Percentiles rank a stretch among this genome's conserved stretches.
Evolutionary conservation across 2,329 filamentous ascomycete species (phyloP).

Genomic region (Thermochaetoides dissita): DNA sequence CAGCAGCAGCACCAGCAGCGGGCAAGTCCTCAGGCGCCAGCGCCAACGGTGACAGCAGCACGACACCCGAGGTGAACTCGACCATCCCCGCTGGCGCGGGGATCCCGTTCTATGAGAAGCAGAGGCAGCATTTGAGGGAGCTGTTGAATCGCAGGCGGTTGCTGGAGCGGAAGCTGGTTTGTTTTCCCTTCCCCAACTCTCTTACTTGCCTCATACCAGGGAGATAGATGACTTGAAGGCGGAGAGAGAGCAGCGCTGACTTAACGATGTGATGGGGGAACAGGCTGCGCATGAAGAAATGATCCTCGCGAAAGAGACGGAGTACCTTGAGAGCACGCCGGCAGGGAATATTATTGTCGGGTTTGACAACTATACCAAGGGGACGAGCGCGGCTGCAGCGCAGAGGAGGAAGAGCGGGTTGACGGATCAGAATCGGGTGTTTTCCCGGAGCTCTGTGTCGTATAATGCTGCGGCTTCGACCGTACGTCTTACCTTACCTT

Average conservation of each 20-base stretch:
- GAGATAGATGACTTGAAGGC: background rate
- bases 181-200: background rate
- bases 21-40: conserved; percentile 2
- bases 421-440: conserved; percentile 59
- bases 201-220: background rate
- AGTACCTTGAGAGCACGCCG: conserved; percentile 81
- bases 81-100: conserved; percentile 22
- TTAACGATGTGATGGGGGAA: conserved; percentile 2
- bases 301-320: conserved; percentile 70
- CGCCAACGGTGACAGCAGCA: background rate
- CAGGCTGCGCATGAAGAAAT: conserved; percentile 47
- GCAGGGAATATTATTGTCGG: conserved; percentile 92
- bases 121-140: conserved; percentile 52
- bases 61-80: background rate
- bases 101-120: conserved; percentile 58
- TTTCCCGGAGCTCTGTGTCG: conserved; percentile 51
- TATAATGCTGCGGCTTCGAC: conserved; percentile 33
- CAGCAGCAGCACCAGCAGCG: background rate
- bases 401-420: conserved; percentile 51
- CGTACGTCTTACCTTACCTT: conserved; percentile 3
- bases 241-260: background rate
- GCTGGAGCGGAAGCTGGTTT: conserved; percentile 27
- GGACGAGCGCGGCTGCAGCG: conserved; percentile 48
- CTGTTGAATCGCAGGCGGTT: conserved; percentile 51
- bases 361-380: conserved; percentile 98